phyloP scores from a whole-genome alignment of 192 early-diverging fungal species.

The Haplosporangium gracile region DNA sequence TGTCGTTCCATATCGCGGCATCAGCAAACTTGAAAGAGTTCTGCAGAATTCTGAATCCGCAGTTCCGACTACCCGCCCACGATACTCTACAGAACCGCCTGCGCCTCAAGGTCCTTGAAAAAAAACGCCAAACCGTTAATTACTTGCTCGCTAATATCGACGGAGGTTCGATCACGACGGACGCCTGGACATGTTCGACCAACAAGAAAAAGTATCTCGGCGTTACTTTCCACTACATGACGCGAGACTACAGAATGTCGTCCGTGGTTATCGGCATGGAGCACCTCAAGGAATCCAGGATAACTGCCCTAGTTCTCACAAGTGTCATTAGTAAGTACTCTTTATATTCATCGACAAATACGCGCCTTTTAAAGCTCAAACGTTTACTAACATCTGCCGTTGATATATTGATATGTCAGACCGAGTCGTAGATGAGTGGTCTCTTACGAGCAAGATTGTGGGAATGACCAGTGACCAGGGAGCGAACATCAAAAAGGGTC shows the following conservation, averaged over 20 bases:
- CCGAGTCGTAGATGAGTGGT: not conserved
- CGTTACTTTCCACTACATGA: not conserved
- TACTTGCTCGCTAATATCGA: not conserved
- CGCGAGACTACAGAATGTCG: not conserved
- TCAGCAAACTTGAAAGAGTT: conserved; percentile 3
- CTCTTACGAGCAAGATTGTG: not conserved
- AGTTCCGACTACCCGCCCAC: not conserved
- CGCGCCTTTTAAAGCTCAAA: not conserved
- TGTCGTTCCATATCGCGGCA: not conserved
- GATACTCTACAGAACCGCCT: not conserved
- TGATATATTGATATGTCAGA: not conserved
- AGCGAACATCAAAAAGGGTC: conserved; percentile 11
- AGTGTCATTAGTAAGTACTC: not conserved
- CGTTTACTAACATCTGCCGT: not conserved
- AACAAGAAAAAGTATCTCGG: not conserved
- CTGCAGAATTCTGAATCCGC: conserved; percentile 3
- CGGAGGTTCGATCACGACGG: not conserved
- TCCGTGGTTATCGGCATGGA: not conserved
- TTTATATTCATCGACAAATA: not conserved
- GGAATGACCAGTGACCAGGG: conserved; percentile 1
- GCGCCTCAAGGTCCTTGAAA: not conserved
- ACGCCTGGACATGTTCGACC: not conserved
- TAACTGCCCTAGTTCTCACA: not conserved
- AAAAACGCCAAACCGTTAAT: not conserved
- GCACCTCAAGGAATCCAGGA: not conserved